Evolutionary conservation across 495 filamentous ascomycete species (phyloP).

Genomic region (Penicillium canescens): DNA sequence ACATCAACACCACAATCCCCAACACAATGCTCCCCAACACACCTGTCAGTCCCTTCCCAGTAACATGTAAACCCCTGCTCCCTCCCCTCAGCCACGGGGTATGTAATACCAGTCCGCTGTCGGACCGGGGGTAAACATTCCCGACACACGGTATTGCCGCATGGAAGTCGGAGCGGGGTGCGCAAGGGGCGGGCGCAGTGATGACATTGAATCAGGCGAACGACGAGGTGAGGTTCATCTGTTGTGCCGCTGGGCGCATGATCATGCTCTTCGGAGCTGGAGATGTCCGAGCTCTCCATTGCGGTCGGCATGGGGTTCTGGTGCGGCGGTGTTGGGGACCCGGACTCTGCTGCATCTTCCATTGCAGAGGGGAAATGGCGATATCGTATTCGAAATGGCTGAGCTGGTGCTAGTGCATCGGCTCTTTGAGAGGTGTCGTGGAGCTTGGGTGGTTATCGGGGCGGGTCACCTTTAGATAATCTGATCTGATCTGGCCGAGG

Average conservation of each 20-base stretch:
- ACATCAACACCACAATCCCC: conserved; percentile 79
- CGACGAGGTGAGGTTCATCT: conserved; percentile 43
- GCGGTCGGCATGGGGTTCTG: conserved; percentile 4
- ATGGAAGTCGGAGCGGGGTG: conserved; percentile 75
- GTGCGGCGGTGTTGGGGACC: conserved; percentile 6
- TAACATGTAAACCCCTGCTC: conserved; percentile 71
- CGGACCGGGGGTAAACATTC: conserved; percentile 68
- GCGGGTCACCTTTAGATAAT: conserved; percentile 30
- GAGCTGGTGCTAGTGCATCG: too few species aligned
- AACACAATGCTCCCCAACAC: conserved; percentile 68
- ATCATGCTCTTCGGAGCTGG: conserved; percentile 36
- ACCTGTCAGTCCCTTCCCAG: conserved; percentile 51
- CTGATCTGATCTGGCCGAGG: conserved; percentile 8
- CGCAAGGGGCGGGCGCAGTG: conserved; percentile 69
- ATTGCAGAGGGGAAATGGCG: conserved; percentile 18
- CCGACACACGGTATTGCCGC: conserved; percentile 77
- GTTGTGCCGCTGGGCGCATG: conserved; percentile 51
- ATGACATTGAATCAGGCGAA: conserved; percentile 73
- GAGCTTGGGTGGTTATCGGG: conserved; percentile 8
- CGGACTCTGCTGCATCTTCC: conserved; percentile 25
- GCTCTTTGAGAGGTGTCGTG: conserved; percentile 4
- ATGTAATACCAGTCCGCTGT: conserved; percentile 67
- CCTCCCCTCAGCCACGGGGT: conserved; percentile 64
- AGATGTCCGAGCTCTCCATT: conserved; percentile 11
- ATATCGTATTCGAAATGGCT: not conserved